Conservation (phyloP, 2,329 filamentous ascomycete genomes). For the Colletotrichum abscissum region DNA sequence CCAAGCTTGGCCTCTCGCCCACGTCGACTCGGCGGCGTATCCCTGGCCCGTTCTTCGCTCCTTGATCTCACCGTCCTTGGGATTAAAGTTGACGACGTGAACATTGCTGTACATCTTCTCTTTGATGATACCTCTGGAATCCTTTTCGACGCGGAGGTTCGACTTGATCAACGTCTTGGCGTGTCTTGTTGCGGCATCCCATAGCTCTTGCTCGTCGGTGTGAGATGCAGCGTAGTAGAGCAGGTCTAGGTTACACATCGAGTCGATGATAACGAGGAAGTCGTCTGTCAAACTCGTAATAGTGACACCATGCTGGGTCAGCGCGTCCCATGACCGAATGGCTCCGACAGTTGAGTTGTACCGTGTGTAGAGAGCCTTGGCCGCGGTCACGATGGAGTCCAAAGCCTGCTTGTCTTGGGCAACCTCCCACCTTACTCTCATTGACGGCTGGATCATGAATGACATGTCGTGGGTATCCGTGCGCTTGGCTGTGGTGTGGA, state of each 20-base stretch:
- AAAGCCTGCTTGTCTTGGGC: slow-evolving; percentile 51
- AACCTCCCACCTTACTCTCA: slow-evolving; percentile 61
- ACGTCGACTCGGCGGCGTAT: slow-evolving; percentile 57
- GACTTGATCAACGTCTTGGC: slow-evolving; percentile 52
- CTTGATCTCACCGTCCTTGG: slow-evolving; percentile 53
- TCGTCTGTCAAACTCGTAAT: slow-evolving; percentile 46
- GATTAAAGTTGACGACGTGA: slow-evolving; percentile 63
- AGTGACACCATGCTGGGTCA: slow-evolving; percentile 43
- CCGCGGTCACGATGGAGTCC: slow-evolving; percentile 54
- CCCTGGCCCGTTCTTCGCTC: slow-evolving; percentile 61
- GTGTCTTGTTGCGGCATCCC: slow-evolving; percentile 48
- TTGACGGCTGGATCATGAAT: slow-evolving; percentile 63
- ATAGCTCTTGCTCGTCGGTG: slow-evolving; percentile 41
- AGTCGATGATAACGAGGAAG: slow-evolving; percentile 56
- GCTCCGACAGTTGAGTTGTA: slow-evolving; percentile 56
- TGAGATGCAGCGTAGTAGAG: slow-evolving; percentile 49
- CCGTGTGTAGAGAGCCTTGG: slow-evolving; percentile 54
- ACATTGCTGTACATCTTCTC: slow-evolving; percentile 47
- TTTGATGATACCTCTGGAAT: slow-evolving; percentile 7
- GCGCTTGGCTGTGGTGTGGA: slow-evolving; percentile 49
- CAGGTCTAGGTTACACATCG: slow-evolving; percentile 52
- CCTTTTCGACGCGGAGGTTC: slow-evolving; percentile 51
- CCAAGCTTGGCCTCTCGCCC: slow-evolving; percentile 65
- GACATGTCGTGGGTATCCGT: slow-evolving; percentile 66
- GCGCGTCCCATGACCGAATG: slow-evolving; percentile 60